Evolutionary conservation across 495 filamentous ascomycete species (phyloP), one percentile per base, ranked within the genome.

Genomic region (Hypoxylon lenormandii): DNA sequence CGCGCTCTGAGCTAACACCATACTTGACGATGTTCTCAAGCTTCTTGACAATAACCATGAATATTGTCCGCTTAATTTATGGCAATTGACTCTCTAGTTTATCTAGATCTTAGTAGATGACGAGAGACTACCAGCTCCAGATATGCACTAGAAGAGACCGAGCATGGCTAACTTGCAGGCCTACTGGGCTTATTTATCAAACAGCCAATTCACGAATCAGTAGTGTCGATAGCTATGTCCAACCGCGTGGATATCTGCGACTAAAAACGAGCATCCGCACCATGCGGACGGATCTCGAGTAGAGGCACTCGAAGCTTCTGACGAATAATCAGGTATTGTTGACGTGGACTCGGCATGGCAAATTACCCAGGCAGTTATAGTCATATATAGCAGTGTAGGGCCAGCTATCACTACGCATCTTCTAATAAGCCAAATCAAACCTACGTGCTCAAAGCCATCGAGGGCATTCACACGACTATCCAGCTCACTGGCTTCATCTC

Each of bases 1-100:
- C 43, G 56, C 19, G 30, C 50, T 52, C 42, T 22, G 28, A 56
- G 30, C 61, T 61, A 70, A 58, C 45, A 13, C 50, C 26, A 56
- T 57, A 43, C 19, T 26, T 65, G 50, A 55, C 40, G 51, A 57
- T 60, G 57, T 56, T 56, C 23, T 22, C 16, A 13, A 22, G 18
- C 21, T 22, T 36, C 36, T 48, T 12, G 13, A 15, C 11, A 48
- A 0, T 10, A 4, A 2, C 43, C 16, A 26, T 55, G 13, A 13
- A 50, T 36, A 55, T 50, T 21, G 12, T 21, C 49, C 2, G 12
- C 4, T 40, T 15, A 45, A 42, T 28, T 15, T 15, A 3, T 37
- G 26, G 15, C 15, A 28, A 16, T 30, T 11, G 37, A 49, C 10
- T 8, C 30, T 1, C 13, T 33, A 16, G n/a, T 36, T 28, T 50